These are phyloP conservation scores for Kwoniella europaea DNA, from an alignment of 768 basidiomycete species.

Conservation along the genomic window DNA sequence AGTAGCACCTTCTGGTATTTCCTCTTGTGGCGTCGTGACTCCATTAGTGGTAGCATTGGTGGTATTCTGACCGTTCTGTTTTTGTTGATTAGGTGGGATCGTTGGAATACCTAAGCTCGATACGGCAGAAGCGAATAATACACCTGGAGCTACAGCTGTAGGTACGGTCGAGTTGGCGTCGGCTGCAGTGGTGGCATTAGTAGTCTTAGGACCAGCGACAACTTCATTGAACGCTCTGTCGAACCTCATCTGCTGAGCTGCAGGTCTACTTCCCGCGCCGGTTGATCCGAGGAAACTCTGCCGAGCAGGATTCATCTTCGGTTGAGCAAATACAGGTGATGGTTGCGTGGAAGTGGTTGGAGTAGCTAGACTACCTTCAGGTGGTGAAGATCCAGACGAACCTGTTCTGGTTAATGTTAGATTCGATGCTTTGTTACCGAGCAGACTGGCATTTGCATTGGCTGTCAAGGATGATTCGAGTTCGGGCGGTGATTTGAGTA, in stretches of 20 bases:
- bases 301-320: constrained; percentile 37
- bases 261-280: constrained; percentile 13
- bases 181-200: constrained; percentile 14
- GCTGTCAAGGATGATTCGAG: constrained; percentile 18
- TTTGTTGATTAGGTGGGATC: constrained; percentile 28
- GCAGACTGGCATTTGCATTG: background rate
- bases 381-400: constrained; percentile 45
- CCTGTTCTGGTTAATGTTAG: constrained; percentile 23
- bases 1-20: constrained; percentile 16
- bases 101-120: constrained; percentile 47
- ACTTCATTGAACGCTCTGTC: constrained; percentile 53
- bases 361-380: constrained; percentile 43
- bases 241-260: constrained; percentile 38
- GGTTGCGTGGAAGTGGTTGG: constrained; percentile 46
- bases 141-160: constrained; percentile 51
- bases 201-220: constrained; percentile 36
- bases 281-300: constrained; percentile 37
- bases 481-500: constrained; percentile 45
- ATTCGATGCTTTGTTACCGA: constrained; percentile 19
- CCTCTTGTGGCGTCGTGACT: background rate
- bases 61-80: constrained; percentile 11
- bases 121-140: constrained; percentile 45
- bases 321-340: constrained; percentile 47
- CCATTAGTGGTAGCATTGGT: constrained; percentile 3
- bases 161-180: constrained; percentile 16